Evolutionary conservation across 108 stramenopile genomes (phyloP), one percentile per base, ranked within the genome.

Genomic region (Skeletonema tropicum): DNA sequence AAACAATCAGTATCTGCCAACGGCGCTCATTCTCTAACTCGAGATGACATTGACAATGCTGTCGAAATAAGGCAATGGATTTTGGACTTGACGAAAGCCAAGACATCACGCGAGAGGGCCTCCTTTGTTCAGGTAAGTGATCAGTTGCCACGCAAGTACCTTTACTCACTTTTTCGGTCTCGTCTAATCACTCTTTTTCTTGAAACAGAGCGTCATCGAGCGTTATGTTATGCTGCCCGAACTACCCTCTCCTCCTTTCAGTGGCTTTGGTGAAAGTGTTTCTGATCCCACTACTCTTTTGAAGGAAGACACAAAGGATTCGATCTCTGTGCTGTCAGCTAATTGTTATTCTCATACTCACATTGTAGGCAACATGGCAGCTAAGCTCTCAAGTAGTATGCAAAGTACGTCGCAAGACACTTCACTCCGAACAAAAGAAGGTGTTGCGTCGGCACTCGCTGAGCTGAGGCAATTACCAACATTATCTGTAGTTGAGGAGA

Each of bases 401-500:
- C 70, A 61, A 35, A 59, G 25, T 31, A 71, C 41, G 26, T n/a
- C 32, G 32, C 38, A 74, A 12, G 63, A 70, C n/a, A 46, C 52
- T 35, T 30, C 38, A 14, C 68, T 86, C 6, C 77, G 41, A 31
- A 61, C 39, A 17, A 79, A 79, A 58, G 32, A 74, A 70, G 78
- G 78, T 29, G 66, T 83, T 30, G 31, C 62, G 49, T 48, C 67
- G 15, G 74, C 74, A 11, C 66, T 88, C 11, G 66, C 60, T 17
- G 69, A 87, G 60, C 77, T 91, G 31, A 64, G 21, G 17, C 66
- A 64, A 23, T 29, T 85, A 35, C 85, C 87, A 15, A 65, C 89
- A 21, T 57, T 94, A 31, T 88, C 90, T 10, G 30, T 88, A 10
- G 74, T 72, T 2, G 93, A 94, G 78, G 93, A 94, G 66, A 85